phyloP scores from a whole-genome alignment of 2,329 filamentous ascomycete species.

The Phyllosticta paracitricarpa region DNA sequence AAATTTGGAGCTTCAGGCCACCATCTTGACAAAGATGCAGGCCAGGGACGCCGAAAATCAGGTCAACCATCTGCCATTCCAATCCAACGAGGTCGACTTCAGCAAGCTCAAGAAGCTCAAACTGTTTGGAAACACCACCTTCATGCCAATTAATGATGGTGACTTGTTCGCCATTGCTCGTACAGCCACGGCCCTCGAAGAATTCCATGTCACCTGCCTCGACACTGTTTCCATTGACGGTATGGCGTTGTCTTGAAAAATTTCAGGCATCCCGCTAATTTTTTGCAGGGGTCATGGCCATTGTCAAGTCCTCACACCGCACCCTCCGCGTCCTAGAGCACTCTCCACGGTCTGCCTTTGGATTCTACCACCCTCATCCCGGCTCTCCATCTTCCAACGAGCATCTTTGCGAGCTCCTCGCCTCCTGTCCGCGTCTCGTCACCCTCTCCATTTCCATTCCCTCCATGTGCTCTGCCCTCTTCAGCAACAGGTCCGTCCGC shows the following conservation, averaged over 20 bases:
- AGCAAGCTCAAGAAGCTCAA: slow-evolving; percentile 41
- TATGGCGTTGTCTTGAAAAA: neutral
- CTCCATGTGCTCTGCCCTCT: slow-evolving; percentile 38
- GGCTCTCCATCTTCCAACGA: slow-evolving; percentile 34
- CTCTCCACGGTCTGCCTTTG: slow-evolving; percentile 42
- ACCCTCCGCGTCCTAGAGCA: slow-evolving; percentile 44
- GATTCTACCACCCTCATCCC: slow-evolving; percentile 42
- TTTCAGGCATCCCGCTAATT: neutral
- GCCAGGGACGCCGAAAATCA: slow-evolving; percentile 29
- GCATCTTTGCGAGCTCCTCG: slow-evolving; percentile 40
- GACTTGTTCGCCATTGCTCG: slow-evolving; percentile 42
- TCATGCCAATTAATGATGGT: slow-evolving; percentile 41
- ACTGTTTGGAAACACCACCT: slow-evolving; percentile 44
- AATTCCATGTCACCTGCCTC: slow-evolving; percentile 45
- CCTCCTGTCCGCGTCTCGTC: slow-evolving; percentile 36
- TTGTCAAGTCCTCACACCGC: slow-evolving; percentile 39
- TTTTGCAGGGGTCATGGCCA: slow-evolving; percentile 37
- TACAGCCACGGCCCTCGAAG: slow-evolving; percentile 41
- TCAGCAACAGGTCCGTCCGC: slow-evolving; percentile 33
- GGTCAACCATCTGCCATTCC: slow-evolving; percentile 35
- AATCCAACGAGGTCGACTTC: slow-evolving; percentile 37
- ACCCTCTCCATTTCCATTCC: slow-evolving; percentile 41
- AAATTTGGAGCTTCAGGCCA: slow-evolving; percentile 42
- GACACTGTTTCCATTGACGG: slow-evolving; percentile 43
- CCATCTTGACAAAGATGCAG: slow-evolving; percentile 39